Evolutionary conservation across 192 early-diverging fungal species (phyloP).

Genomic region (Dissophora ornata): DNA sequence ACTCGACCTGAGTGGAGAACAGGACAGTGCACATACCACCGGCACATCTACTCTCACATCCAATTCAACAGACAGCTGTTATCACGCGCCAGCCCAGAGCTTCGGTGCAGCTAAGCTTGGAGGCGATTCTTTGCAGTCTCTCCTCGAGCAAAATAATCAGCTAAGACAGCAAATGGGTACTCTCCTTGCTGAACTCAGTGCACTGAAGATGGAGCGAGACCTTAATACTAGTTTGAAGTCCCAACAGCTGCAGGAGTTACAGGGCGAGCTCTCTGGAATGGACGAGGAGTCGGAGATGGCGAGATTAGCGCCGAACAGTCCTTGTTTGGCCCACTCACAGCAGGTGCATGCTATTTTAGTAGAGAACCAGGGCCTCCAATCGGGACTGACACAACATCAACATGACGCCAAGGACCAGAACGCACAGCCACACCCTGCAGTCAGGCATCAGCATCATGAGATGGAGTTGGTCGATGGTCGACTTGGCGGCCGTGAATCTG

Average conservation of each 20-base stretch:
- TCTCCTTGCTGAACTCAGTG: not conserved
- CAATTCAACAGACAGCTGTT: too few species aligned
- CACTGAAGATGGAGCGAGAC: not conserved
- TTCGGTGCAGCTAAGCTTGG: too few species aligned
- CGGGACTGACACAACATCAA: too few species aligned
- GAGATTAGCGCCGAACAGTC: not conserved
- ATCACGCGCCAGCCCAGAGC: too few species aligned
- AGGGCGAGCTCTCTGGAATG: not conserved
- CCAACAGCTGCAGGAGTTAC: not conserved
- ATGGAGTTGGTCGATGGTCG: too few species aligned
- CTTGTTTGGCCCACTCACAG: not conserved
- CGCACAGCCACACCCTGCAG: too few species aligned
- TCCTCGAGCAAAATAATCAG: conserved; percentile 11
- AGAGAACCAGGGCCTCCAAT: too few species aligned
- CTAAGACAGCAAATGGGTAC: conserved; percentile 11
- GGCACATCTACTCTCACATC: not conserved
- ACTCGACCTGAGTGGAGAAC: not conserved
- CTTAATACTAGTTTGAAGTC: not conserved
- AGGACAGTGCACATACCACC: not conserved
- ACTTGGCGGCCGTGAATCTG: too few species aligned
- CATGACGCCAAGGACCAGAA: too few species aligned
- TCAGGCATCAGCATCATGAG: too few species aligned
- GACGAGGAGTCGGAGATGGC: not conserved
- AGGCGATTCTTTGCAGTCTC: too few species aligned
- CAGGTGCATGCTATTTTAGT: too few species aligned